Percentiles rank a stretch among this genome's conserved stretches.
phyloP scores from a whole-genome alignment of 345 rosid genomes.

The Pseudoturritis turrita region DNA sequence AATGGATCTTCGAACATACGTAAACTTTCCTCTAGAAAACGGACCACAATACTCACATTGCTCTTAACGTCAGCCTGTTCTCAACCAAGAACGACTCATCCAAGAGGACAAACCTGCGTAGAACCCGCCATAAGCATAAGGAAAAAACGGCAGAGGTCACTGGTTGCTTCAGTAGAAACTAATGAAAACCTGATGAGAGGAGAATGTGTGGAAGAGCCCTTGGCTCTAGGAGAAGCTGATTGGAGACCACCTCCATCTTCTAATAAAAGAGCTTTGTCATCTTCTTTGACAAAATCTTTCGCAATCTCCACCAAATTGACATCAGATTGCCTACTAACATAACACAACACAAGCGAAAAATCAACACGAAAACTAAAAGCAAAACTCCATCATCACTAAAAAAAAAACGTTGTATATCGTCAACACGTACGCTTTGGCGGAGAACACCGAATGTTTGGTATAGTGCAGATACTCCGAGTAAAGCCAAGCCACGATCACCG shows the following conservation, averaged over 20 bases:
- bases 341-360: not conserved
- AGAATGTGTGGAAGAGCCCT: constrained; percentile 37
- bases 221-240: constrained; percentile 71
- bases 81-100: constrained; percentile 88
- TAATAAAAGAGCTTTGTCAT: constrained; percentile 63
- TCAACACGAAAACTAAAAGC: not conserved
- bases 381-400: not conserved
- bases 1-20: not conserved
- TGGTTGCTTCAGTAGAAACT: not conserved
- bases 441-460: constrained; percentile 40
- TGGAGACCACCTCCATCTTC: constrained; percentile 84
- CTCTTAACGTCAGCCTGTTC: constrained; percentile 74
- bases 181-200: constrained; percentile 47
- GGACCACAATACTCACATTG: constrained; percentile 53
- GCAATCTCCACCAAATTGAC: constrained; percentile 65
- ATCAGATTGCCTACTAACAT: constrained; percentile 76
- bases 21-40: not conserved
- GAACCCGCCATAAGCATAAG: not conserved
- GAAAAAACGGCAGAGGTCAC: not conserved
- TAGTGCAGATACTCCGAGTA: constrained; percentile 77
- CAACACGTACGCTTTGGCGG: constrained; percentile 69
- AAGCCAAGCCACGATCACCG: constrained; percentile 69
- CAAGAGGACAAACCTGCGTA: constrained; percentile 65
- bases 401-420: not conserved
- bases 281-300: constrained; percentile 54